Evolutionary conservation across 192 early-diverging fungal genomes (phyloP), one percentile per base, ranked within the genome.

Genomic region (Coemansia sp.): DNA sequence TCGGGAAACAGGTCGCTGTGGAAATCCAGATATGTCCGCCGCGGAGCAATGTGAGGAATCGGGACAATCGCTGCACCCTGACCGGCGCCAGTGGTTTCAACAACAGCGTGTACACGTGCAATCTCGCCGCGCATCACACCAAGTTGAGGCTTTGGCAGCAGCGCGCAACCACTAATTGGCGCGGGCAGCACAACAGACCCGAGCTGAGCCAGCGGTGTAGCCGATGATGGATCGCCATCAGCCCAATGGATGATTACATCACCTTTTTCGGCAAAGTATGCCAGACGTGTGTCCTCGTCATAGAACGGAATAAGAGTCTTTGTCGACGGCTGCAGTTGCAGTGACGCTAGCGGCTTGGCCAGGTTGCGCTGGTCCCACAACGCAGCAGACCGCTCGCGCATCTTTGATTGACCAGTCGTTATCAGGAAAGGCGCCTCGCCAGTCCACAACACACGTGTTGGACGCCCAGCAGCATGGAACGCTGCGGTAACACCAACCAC

Each of bases 1-100:
- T 93, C 90, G 19, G 95, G 95, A 64, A 89, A 97, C 13, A 97
- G 66, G 51, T 97, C 94, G 12, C 72, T 65, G 63, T 94, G 90
- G 60, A 93, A 97, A 56, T 93, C 93, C 12, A 90, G 77, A 61
- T 93, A 90, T 23, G 83, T 81, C 73, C 89, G 67, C 18, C 76
- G 83, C 3, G 92, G 91, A 0, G 92, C 83, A 18, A 82, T 69
- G 37, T 83, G 85, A 7, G 84, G 78, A 26, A 96, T 73, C 4
- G 92, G 93, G 55, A 93, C 71, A 10, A 94, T 73, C 20, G 82
- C 74, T 2, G 67, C 59, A 41, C 83, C 87, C 24, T 85, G 83
- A 8, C 88, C 85, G 4, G 85, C 57, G 2, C 57, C 67, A 19
- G 41, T 32, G 64, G 14, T 73, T 26, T 64, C 67, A 3, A 64